Base-by-base conservation (phyloP, 179 eudicot genomes). In the Beta lomatogona region DNA sequence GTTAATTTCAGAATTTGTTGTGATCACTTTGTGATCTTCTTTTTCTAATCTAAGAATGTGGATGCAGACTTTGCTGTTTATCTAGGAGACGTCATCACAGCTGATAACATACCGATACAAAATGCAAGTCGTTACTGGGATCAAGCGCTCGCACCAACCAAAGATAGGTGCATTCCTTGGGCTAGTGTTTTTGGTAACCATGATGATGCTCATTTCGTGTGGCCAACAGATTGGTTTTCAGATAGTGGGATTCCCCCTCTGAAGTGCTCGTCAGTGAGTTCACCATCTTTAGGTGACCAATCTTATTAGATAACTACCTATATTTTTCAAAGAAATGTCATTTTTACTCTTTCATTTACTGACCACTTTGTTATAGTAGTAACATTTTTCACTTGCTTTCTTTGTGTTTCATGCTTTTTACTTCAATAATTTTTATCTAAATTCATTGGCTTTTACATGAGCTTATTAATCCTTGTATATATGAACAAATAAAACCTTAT, bases 181-280 rank as follows among this genome's bases (percentile, higher is more conserved):
- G 93, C 94, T 1, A 88, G 83, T 81, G 84, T 93, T 9, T 95
- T 93, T 58, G 98, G 98, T 28, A 95, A 95, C 86, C 98, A 95
- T 79, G 98, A 93, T 52, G 98, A 95, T 84, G 95, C 97, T 16
- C 81, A 85, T 46, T 95, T 95, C 83, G 91, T 81, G 82, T 95
- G 98, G 98, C 98, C 98, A 12, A 73, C 83, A 45, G 94, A 93
- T 22, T 95, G 98, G 98, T 93, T 95, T 86, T 91, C 97, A 21
- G 81, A 79, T 19, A 45, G 79, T 15, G 97, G 95, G 21, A 84
- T 93, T 75, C 98, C 98, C 82, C 88, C 85, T 41, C 48, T 92
- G 57, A 70, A 76, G 41, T 93, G 95, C 79, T 86, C 93, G 73
- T 77, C 88, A 7, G 46, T 83, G 52, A 81, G n/a, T 71, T 11